Percentiles rank a stretch among this genome's conserved stretches.
Evolutionary conservation across 2,329 filamentous ascomycete species (phyloP).

Genomic region (Pseudopithomyces maydicus): DNA sequence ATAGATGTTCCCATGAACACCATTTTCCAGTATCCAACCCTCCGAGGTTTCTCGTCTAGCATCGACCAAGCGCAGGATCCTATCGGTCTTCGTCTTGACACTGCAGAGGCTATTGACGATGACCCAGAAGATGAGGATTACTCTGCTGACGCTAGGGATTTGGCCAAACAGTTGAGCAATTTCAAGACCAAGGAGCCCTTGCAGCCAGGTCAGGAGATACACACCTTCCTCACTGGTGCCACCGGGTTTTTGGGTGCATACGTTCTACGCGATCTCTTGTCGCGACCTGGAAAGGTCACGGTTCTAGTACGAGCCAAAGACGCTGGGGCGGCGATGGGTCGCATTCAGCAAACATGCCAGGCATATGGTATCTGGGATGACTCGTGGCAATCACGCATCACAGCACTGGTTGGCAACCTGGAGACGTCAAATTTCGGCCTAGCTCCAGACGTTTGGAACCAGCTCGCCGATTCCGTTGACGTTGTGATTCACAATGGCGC

Average conservation of each 20-base stretch:
- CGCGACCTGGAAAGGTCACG: slow-evolving; percentile 68
- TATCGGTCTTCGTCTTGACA: slow-evolving; percentile 52
- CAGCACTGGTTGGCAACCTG: slow-evolving; percentile 74
- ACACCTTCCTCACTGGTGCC: slow-evolving; percentile 83
- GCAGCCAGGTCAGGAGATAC: slow-evolving; percentile 51
- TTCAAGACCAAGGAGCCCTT: slow-evolving; percentile 49
- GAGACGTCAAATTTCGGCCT: slow-evolving; percentile 75
- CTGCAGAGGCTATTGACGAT: slow-evolving; percentile 45
- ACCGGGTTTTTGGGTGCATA: slow-evolving; percentile 90
- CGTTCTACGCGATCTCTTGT: slow-evolving; percentile 75
- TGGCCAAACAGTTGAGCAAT: slow-evolving; percentile 53
- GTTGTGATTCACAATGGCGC: slow-evolving; percentile 75
- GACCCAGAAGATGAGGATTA: slow-evolving; percentile 59
- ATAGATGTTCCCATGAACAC: slow-evolving; percentile 71
- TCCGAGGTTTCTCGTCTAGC: slow-evolving; percentile 60
- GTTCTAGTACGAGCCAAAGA: slow-evolving; percentile 76
- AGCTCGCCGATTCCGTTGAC: slow-evolving; percentile 69
- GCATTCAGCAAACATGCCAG: slow-evolving; percentile 69
- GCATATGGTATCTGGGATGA: slow-evolving; percentile 82
- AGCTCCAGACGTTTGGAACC: slow-evolving; percentile 67
- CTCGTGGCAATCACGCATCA: slow-evolving; percentile 68
- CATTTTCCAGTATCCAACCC: slow-evolving; percentile 71
- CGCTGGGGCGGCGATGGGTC: slow-evolving; percentile 62
- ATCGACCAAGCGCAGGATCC: slow-evolving; percentile 58
- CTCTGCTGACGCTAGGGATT: slow-evolving; percentile 57